Conservation (phyloP, 169 alveolate genomes). For the Plasmodium inui region DNA sequence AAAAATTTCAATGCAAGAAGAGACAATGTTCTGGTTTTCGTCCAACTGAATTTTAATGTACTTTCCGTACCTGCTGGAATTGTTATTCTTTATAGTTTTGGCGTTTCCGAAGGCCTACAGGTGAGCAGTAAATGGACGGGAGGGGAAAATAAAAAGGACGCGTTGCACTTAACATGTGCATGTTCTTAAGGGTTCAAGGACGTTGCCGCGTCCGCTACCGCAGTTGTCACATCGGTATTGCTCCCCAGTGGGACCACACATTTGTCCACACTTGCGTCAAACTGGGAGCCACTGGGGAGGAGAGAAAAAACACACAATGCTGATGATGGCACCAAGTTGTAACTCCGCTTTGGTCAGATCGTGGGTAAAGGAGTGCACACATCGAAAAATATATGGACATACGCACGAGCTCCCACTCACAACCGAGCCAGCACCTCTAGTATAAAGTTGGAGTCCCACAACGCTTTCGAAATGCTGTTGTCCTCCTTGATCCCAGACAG, state of each 20-base stretch:
- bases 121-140: conserved; percentile 88
- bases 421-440: conserved; percentile 25
- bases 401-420: background rate
- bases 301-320: background rate
- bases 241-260: background rate
- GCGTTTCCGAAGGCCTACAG: conserved; percentile 99
- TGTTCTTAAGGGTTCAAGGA: background rate
- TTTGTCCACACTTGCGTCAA: background rate
- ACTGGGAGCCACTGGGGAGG: background rate
- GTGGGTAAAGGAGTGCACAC: background rate
- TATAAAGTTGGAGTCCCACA: conserved; percentile 73
- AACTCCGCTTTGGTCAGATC: background rate
- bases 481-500: conserved; percentile 74
- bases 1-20: conserved; percentile 63
- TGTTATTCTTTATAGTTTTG: conserved; percentile 96
- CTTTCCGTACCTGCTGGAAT: conserved; percentile 98
- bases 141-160: background rate
- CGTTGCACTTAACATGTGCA: background rate
- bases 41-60: conserved; percentile 94
- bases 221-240: background rate
- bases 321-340: background rate
- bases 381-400: conserved; percentile 15
- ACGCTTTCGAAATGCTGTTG: conserved; percentile 37
- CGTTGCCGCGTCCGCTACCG: too few relatives aligned
- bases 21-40: conserved; percentile 69